Conservation (phyloP, 176 grass and related monocot species). For the Themeda triandra region DNA sequence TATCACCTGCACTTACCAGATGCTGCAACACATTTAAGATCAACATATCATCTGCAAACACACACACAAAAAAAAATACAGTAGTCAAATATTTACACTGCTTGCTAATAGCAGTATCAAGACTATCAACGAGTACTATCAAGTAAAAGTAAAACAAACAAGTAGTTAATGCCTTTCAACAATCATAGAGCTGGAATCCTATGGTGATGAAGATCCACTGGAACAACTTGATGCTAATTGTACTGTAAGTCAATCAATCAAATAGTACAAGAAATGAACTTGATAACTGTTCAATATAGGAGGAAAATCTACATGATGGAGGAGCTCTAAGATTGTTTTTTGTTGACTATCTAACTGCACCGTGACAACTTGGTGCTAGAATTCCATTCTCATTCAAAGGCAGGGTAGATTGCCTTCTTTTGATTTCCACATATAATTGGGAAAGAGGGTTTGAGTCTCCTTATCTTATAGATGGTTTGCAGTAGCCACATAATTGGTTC, state of each 20-base stretch:
- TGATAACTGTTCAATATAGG: neutral
- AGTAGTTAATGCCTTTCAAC: neutral
- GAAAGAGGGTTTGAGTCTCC: conserved; percentile 1
- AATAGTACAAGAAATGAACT: conserved; percentile 19
- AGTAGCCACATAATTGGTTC: neutral
- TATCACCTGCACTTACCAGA: conserved; percentile 24
- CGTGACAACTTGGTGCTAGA: neutral
- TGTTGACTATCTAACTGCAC: neutral
- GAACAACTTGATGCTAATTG: neutral
- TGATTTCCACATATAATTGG: conserved; percentile 6
- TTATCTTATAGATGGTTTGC: conserved; percentile 6
- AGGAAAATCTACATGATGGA: neutral
- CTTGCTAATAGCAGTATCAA: neutral
- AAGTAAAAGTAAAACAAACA: neutral
- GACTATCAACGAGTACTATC: neutral
- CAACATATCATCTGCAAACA: conserved; percentile 50
- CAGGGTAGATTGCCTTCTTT: neutral
- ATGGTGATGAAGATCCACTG: neutral
- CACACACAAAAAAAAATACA: neutral
- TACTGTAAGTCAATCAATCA: conserved; percentile 9
- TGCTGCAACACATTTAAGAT: conserved; percentile 43
- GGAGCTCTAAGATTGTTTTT: neutral
- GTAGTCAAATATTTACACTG: neutral
- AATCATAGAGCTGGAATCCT: neutral
- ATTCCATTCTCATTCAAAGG: too few species aligned